Conservation (phyloP, 768 basidiomycete genomes). For the Russula lepida region DNA sequence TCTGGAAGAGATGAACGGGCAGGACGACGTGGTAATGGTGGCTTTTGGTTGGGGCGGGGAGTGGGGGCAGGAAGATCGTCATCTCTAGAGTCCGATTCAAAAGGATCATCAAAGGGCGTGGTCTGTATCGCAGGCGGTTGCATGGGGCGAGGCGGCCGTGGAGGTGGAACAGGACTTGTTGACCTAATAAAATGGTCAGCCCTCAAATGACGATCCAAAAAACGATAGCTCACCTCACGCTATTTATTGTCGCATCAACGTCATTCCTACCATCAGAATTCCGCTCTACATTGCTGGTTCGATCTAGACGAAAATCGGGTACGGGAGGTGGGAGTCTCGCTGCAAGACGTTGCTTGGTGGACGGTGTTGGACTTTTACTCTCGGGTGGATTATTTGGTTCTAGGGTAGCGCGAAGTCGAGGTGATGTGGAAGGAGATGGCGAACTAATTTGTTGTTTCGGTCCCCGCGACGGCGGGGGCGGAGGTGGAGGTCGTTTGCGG, state of each 20-base stretch:
- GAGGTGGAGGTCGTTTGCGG: slow-evolving; percentile 14
- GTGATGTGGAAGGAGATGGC: slow-evolving; percentile 11
- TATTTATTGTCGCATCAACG: not conserved
- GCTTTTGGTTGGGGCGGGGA: not conserved
- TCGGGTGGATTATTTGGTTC: not conserved
- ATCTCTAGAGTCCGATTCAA: not conserved
- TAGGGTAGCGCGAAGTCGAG: not conserved
- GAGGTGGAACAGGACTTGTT: not conserved
- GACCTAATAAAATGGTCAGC: slow-evolving; percentile 10
- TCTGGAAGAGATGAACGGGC: slow-evolving; percentile 7
- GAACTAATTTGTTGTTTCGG: slow-evolving; percentile 12
- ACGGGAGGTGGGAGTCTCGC: slow-evolving; percentile 11
- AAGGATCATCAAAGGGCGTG: not conserved
- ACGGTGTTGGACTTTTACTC: slow-evolving; percentile 5
- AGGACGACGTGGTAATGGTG: slow-evolving; percentile 9
- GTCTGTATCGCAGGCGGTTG: not conserved
- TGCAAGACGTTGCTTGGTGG: slow-evolving; percentile 11
- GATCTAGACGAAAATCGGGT: slow-evolving; percentile 11
- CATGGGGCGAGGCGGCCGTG: not conserved
- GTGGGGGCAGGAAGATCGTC: not conserved
- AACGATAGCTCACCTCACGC: not conserved
- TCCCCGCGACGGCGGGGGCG: slow-evolving; percentile 7
- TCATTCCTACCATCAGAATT: not conserved
- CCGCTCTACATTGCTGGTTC: not conserved
- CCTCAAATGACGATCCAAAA: not conserved